Percentiles rank a stretch among this genome's conserved stretches.
These are phyloP conservation scores for Fibroporia radiculosa DNA, from an alignment of 768 basidiomycete genomes.

Conservation along the genomic window DNA sequence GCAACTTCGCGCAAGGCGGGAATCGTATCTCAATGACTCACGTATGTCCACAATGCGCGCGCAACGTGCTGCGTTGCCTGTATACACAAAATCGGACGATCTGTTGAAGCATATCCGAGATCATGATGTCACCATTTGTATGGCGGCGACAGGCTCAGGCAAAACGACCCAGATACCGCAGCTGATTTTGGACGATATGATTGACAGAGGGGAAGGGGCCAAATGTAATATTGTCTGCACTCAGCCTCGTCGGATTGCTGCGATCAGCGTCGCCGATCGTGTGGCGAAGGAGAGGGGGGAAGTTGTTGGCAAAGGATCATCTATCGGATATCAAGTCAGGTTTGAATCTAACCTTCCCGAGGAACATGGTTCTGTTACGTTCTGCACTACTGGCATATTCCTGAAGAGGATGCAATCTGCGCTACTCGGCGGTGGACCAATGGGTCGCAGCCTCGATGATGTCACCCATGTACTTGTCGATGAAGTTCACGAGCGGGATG, in stretches of 20 bases:
- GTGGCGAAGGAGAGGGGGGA: constrained; percentile 87
- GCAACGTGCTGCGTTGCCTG: constrained; percentile 63
- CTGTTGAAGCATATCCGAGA: constrained; percentile 61
- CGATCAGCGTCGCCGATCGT: constrained; percentile 86
- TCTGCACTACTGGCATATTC: constrained; percentile 90
- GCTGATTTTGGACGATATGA: constrained; percentile 79
- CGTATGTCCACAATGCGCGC: constrained; percentile 56
- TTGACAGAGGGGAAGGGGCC: constrained; percentile 71
- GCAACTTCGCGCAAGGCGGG: constrained; percentile 42
- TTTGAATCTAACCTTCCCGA: constrained; percentile 80
- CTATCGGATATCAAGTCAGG: constrained; percentile 87
- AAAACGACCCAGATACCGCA: constrained; percentile 96
- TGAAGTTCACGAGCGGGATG: constrained; percentile 93
- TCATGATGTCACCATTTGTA: constrained; percentile 82
- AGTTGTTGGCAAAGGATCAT: constrained; percentile 42
- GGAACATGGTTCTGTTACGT: constrained; percentile 78
- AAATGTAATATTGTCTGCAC: constrained; percentile 88
- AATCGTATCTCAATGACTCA: constrained; percentile 56
- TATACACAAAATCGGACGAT: constrained; percentile 58
- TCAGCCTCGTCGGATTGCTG: constrained; percentile 86
- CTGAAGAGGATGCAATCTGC: constrained; percentile 78
- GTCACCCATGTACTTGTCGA: constrained; percentile 91
- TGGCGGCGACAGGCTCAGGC: constrained; percentile 87
- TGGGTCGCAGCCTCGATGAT: constrained; percentile 46
- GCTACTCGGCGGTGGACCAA: constrained; percentile 37